Conservation (phyloP, 2,329 filamentous ascomycete species). For the Colletotrichum abscissum region DNA sequence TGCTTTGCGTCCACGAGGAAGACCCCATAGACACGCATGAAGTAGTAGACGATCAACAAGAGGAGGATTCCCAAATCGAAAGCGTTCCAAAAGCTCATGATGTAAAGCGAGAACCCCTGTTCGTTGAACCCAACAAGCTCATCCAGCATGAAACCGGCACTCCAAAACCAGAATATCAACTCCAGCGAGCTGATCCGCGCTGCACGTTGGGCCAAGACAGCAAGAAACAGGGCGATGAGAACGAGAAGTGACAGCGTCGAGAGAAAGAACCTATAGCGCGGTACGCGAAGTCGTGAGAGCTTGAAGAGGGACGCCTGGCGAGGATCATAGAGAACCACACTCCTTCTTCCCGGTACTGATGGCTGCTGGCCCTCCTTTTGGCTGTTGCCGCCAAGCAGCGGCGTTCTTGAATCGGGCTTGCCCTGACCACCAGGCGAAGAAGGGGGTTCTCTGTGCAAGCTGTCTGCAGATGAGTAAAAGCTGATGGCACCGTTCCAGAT, state of each 20-base stretch:
- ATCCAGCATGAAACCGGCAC: constrained; percentile 95
- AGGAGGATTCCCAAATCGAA: constrained; percentile 93
- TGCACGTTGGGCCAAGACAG: constrained; percentile 81
- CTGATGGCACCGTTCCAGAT: constrained; percentile 97
- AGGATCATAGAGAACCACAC: constrained; percentile 90
- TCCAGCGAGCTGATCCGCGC: constrained; percentile 86
- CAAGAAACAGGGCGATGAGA: constrained; percentile 85
- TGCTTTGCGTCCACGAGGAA: constrained; percentile 80
- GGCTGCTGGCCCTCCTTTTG: constrained; percentile 44
- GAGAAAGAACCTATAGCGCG: constrained; percentile 89
- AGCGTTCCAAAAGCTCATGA: constrained; percentile 98
- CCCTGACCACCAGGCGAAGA: constrained; percentile 40
- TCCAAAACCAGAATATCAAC: constrained; percentile 97
- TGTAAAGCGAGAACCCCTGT: constrained; percentile 94
- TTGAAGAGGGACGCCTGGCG: constrained; percentile 92
- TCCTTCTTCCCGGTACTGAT: constrained; percentile 67
- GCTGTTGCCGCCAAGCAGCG: constrained; percentile 57
- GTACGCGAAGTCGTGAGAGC: constrained; percentile 88
- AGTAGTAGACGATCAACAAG: constrained; percentile 89
- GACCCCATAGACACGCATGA: constrained; percentile 88
- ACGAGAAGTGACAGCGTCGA: constrained; percentile 89
- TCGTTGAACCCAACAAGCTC: constrained; percentile 97
- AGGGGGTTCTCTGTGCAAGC: constrained; percentile 74
- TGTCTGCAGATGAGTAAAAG: constrained; percentile 90
- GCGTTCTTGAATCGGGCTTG: constrained; percentile 60